A percentile compares a stretch with the other conserved stretches of the same genome.
phyloP scores from a whole-genome alignment of 345 rosid species.

The Arabidopsis arenosa region DNA sequence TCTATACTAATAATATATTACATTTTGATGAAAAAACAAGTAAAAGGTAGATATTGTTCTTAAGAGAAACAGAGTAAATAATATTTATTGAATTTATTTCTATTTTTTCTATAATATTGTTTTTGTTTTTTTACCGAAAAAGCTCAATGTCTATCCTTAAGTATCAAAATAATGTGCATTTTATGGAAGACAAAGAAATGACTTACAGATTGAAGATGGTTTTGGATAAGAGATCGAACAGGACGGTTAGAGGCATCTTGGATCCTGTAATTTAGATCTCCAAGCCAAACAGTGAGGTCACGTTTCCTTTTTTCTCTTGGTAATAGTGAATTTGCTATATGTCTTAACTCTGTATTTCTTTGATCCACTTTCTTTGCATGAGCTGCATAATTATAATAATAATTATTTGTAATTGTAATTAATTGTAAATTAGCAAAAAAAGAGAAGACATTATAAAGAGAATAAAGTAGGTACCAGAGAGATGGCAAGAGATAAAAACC shows the following conservation, averaged over 20 bases:
- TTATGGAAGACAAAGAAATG: background rate
- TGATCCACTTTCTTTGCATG: slow-evolving; percentile 41
- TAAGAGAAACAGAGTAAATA: background rate
- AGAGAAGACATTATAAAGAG: background rate
- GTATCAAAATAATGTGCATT: background rate
- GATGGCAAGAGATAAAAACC: slow-evolving; percentile 50
- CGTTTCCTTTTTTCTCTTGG: slow-evolving; percentile 49
- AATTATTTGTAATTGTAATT: background rate
- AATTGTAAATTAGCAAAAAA: background rate
- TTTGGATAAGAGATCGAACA: slow-evolving; percentile 57
- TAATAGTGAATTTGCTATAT: slow-evolving; percentile 58
- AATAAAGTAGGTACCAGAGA: slow-evolving; percentile 40
- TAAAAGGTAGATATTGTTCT: too few relatives aligned
- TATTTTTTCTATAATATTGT: too few relatives aligned
- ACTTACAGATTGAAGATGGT: slow-evolving; percentile 59
- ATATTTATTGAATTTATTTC: too few relatives aligned
- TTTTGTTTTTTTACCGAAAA: too few relatives aligned
- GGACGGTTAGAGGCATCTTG: slow-evolving; percentile 57
- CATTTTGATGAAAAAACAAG: too few relatives aligned
- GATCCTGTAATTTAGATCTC: slow-evolving; percentile 76
- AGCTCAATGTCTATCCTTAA: background rate
- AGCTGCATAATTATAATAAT: slow-evolving; percentile 32
- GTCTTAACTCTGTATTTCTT: slow-evolving; percentile 45
- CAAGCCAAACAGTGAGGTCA: slow-evolving; percentile 67
- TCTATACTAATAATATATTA: background rate